phyloP scores from a whole-genome alignment of 768 basidiomycete species.

The Mycena galericulata region DNA sequence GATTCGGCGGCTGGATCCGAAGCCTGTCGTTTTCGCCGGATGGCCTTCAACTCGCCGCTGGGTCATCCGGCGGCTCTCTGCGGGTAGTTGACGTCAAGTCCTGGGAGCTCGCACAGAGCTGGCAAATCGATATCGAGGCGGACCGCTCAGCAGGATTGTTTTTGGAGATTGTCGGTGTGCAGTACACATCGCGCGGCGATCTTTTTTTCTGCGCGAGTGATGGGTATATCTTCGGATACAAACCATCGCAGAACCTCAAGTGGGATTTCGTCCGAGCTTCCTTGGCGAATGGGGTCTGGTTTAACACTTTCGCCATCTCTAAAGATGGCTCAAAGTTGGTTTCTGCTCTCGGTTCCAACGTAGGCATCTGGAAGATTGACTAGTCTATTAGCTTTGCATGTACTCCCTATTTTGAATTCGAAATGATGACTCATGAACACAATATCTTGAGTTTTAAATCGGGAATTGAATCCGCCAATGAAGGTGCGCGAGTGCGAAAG shows the following conservation, averaged over 20 bases:
- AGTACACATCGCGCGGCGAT: conserved; percentile 20
- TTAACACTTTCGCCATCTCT: background rate
- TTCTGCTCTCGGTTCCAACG: background rate
- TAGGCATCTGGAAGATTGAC: conserved; percentile 10
- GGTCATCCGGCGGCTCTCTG: conserved; percentile 6
- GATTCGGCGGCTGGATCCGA: conserved; percentile 24
- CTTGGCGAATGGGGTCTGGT: background rate
- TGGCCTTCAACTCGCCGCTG: conserved; percentile 22
- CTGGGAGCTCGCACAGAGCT: conserved; percentile 17
- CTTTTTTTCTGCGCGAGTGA: conserved; percentile 22
- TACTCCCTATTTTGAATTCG: no score
- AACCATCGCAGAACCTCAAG: background rate
- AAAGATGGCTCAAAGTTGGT: conserved; percentile 4
- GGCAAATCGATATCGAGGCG: conserved; percentile 21
- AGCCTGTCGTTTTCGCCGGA: conserved; percentile 31
- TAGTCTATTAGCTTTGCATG: no score
- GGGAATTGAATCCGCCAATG: no score
- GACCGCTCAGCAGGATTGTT: background rate
- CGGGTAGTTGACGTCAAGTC: conserved; percentile 24
- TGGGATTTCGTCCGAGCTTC: conserved; percentile 11
- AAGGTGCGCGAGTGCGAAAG: no score
- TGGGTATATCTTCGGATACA: conserved; percentile 14
- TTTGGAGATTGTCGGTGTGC: conserved; percentile 2
- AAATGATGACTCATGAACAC: no score
- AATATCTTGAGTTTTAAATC: no score